Conservation (phyloP, 257 asterid species). For the Solanum corneliomulleri region DNA sequence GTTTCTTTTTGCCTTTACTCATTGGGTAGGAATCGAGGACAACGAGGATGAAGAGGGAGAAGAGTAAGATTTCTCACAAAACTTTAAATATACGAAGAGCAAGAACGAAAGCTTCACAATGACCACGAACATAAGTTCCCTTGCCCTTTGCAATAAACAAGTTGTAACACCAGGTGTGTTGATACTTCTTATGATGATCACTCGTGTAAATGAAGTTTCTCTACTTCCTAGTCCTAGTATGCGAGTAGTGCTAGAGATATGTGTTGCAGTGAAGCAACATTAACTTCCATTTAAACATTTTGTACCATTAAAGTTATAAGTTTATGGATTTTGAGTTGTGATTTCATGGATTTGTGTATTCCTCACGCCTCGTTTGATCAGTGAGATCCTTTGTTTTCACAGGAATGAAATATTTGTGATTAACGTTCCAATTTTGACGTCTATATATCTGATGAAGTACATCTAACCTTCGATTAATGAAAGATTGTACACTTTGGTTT, state of each 20-base stretch:
- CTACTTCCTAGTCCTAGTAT: background rate
- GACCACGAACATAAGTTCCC: background rate
- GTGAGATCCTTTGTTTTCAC: background rate
- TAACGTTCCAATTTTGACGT: background rate
- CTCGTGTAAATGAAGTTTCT: background rate
- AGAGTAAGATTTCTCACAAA: background rate
- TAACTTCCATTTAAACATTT: background rate
- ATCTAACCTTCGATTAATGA: background rate
- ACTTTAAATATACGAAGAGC: background rate
- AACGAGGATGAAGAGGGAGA: constrained; percentile 43
- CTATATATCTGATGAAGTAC: background rate
- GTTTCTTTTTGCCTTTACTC: constrained; percentile 79
- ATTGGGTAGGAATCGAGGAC: constrained; percentile 85
- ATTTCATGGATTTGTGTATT: background rate
- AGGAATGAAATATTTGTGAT: background rate
- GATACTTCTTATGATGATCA: background rate
- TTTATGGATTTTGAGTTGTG: background rate
- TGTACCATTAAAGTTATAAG: background rate
- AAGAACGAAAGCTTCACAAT: background rate
- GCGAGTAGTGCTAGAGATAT: background rate
- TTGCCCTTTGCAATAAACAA: background rate
- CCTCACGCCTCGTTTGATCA: background rate
- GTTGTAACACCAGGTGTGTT: background rate
- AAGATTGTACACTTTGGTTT: background rate
- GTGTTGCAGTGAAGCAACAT: background rate